Base-by-base conservation (phyloP, 768 basidiomycete species). In the Hygrocybe coccinea region DNA sequence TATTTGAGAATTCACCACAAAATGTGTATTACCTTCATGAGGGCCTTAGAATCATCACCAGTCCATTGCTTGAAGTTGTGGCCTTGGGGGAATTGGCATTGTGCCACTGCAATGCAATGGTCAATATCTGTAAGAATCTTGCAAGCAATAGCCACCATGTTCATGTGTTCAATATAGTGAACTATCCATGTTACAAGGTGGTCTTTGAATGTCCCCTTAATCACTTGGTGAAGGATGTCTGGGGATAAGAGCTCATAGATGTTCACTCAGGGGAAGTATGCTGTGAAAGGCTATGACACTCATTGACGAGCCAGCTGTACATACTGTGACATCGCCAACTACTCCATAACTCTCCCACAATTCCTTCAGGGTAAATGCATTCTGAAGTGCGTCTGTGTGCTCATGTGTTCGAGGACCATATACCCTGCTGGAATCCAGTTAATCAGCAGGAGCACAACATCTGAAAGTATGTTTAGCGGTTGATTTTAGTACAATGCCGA, bases 121-220 rank as follows among this genome's bases (percentile, higher is more conserved):
- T 75, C 72, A 56, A 74, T 73, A 21, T 74, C 69, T 52, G 65
- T 66, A 5, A 73, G 34, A 29, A 73, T 67, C 8, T 35, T 43
- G 12, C 62, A 51, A 1, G 64, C 71, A 8, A 41, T 14, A 2
- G 54, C 50, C n/a, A 62, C 52, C 0, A 58, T 55, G 57, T 71
- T 55, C 1, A 24, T 36, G 0, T 52, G 1, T 1, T 47, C 9
- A 1, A 78, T 51, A 51, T 74, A 76, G 5, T 68, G 57, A 0
- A 54, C 46, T 0, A 71, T 63, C 75, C 75, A 76, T 8, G 50
- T 50, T 0, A 76, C 73, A 9, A 76, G 57, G 54, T 76, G 74
- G 45, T 75, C 74, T 50, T 75, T 76, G 61, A 76, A 76, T 1
- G 63, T 67, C 8, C 74, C 73, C 55, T 76, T 76, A 60, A 76